Evolutionary conservation across 2,329 filamentous ascomycete genomes (phyloP).

Genomic region (Aspergillus jensenii): DNA sequence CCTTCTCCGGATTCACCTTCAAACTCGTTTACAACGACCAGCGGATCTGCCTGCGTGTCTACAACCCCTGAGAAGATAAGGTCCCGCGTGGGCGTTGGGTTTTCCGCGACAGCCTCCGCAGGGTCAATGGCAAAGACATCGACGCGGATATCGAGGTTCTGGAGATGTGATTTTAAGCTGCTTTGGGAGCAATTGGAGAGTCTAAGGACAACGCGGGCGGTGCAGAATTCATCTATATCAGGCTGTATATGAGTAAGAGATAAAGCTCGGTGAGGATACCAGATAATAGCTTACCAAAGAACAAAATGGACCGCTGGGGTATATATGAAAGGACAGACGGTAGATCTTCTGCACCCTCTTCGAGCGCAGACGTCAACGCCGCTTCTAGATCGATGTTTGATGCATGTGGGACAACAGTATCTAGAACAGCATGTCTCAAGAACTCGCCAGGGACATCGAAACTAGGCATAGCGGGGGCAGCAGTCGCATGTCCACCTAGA

Average conservation of each 20-base stretch:
- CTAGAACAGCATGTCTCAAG: slow-evolving; percentile 42
- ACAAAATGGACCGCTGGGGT: slow-evolving; percentile 51
- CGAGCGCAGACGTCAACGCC: slow-evolving; percentile 46
- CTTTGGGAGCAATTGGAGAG: slow-evolving; percentile 51
- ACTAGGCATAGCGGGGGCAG: slow-evolving; percentile 32
- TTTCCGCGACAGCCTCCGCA: slow-evolving; percentile 43
- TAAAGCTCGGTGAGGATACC: slow-evolving; percentile 16
- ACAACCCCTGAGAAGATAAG: slow-evolving; percentile 44
- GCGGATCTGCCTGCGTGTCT: slow-evolving; percentile 41
- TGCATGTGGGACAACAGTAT: slow-evolving; percentile 46
- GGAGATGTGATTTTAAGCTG: slow-evolving; percentile 49
- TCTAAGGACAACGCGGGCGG: slow-evolving; percentile 52
- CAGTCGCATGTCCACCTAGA: slow-evolving; percentile 25
- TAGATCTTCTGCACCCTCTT: slow-evolving; percentile 44
- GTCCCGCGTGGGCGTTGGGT: slow-evolving; percentile 36
- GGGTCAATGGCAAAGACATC: slow-evolving; percentile 49
- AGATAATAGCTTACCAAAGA: slow-evolving; percentile 47
- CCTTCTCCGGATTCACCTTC: slow-evolving; percentile 38
- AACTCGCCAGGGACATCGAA: slow-evolving; percentile 41
- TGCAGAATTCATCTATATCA: slow-evolving; percentile 54
- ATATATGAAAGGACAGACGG: slow-evolving; percentile 49
- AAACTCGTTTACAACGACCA: slow-evolving; percentile 46
- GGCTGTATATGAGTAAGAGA: slow-evolving; percentile 51
- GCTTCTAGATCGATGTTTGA: slow-evolving; percentile 39
- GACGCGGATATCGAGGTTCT: slow-evolving; percentile 50